phyloP scores from a whole-genome alignment of 306 rosid genomes.

The Cucurbita moschata region DNA sequence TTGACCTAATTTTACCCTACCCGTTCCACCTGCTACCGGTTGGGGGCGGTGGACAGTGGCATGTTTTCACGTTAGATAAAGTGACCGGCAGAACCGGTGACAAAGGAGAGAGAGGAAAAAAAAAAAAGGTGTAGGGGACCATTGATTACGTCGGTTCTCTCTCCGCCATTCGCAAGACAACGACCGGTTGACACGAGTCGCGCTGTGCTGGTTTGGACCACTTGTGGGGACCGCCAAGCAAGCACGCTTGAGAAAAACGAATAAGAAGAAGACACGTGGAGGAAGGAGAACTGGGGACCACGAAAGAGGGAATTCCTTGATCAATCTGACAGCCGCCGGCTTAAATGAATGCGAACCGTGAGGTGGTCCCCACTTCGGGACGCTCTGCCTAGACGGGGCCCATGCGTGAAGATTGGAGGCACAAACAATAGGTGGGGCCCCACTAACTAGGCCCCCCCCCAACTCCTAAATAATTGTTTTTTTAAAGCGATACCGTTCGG shows the following conservation, averaged over 20 bases:
- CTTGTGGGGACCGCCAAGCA: conserved; percentile 22
- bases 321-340: conserved; percentile 56
- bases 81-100: conserved; percentile 1
- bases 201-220: conserved; percentile 29
- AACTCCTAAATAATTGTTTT: too few species aligned
- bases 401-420: neutral
- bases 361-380: conserved; percentile 3
- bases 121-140: conserved; percentile 22
- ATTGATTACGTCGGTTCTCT: conserved; percentile 19
- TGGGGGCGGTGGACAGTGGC: neutral
- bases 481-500: neutral
- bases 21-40: neutral
- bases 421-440: conserved; percentile 7
- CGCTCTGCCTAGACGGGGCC: neutral
- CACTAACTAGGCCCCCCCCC: neutral
- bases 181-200: conserved; percentile 32
- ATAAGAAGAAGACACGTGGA: conserved; percentile 26
- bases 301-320: conserved; percentile 20
- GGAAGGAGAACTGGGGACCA: conserved; percentile 12
- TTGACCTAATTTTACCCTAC: neutral
- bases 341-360: conserved; percentile 25
- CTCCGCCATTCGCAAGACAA: conserved; percentile 35
- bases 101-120: neutral
- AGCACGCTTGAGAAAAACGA: conserved; percentile 27
- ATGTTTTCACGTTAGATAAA: neutral